Evolutionary conservation across 257 asterid species (phyloP).

Genomic region (Petunia secreta): DNA sequence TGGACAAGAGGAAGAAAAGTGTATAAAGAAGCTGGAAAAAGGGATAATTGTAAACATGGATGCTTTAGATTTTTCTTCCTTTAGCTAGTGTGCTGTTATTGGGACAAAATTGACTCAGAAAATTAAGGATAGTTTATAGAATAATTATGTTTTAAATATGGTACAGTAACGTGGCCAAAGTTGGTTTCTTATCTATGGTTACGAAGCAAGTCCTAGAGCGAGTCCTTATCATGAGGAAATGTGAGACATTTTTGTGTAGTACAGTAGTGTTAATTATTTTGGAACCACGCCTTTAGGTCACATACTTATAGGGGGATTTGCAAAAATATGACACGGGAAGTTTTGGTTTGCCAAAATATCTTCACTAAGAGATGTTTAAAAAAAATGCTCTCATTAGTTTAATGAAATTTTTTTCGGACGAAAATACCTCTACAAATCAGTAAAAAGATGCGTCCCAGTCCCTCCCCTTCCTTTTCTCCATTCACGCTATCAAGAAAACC

Average conservation of each 20-base stretch:
- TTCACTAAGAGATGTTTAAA: too few species aligned
- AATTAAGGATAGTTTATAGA: slow-evolving; percentile 34
- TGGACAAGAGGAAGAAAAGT: slow-evolving; percentile 29
- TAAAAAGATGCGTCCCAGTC: too few species aligned
- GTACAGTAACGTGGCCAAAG: slow-evolving; percentile 25
- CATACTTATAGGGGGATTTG: too few species aligned
- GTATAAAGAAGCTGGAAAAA: slow-evolving; percentile 32
- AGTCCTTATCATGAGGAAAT: slow-evolving; percentile 21
- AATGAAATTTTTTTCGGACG: too few species aligned
- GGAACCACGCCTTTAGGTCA: too few species aligned
- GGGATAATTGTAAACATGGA: slow-evolving; percentile 30
- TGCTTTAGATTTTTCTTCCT: slow-evolving; percentile 28
- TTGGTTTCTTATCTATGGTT: slow-evolving; percentile 31
- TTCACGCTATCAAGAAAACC: too few species aligned
- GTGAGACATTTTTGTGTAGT: too few species aligned
- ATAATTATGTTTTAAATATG: slow-evolving; percentile 16
- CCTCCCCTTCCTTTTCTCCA: too few species aligned
- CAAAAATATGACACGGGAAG: too few species aligned
- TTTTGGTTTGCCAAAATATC: too few species aligned
- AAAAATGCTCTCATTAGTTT: too few species aligned
- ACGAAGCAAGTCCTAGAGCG: slow-evolving; percentile 25
- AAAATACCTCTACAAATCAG: too few species aligned
- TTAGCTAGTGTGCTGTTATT: slow-evolving; percentile 19
- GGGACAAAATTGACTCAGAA: slow-evolving; percentile 27
- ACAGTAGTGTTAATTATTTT: not conserved